Evolutionary conservation across 148 eudicot genomes (phyloP).

Genomic region (Cornus suecica): DNA sequence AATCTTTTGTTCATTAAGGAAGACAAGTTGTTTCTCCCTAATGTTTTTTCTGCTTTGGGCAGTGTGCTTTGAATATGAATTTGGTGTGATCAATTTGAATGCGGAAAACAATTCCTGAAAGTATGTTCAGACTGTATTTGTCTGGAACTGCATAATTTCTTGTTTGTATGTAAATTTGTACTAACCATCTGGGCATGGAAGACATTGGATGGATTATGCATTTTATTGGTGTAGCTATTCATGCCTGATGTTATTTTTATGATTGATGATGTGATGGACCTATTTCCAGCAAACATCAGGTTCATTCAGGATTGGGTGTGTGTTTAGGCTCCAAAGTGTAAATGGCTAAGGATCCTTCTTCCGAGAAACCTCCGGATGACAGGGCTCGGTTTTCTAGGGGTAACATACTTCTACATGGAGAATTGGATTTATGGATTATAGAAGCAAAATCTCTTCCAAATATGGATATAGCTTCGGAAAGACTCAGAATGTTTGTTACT

Average conservation of each 20-base stretch:
- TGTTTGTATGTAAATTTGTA: neutral
- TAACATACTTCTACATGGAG: constrained; percentile 21
- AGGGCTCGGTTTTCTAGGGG: neutral
- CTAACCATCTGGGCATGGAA: neutral
- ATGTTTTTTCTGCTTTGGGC: neutral
- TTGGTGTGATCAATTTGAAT: neutral
- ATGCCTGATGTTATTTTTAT: no score
- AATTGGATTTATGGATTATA: constrained; percentile 19
- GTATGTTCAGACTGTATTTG: neutral
- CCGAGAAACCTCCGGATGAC: neutral
- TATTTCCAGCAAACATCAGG: no score
- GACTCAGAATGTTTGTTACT: constrained; percentile 19
- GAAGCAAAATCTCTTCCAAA: constrained; percentile 31
- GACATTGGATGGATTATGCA: neutral
- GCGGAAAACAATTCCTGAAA: neutral
- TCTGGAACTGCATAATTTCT: constrained; percentile 2
- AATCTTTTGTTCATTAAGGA: neutral
- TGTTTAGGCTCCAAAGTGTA: neutral
- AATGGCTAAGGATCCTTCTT: constrained; percentile 10
- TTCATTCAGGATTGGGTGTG: neutral
- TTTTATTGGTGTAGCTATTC: neutral
- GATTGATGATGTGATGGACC: no score
- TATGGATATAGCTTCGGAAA: constrained; percentile 24
- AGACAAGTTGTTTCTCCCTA: neutral
- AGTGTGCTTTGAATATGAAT: neutral